Evolutionary conservation across 2,329 filamentous ascomycete genomes (phyloP), one percentile per base, ranked within the genome.

Genomic region (Colletotrichum sp.): DNA sequence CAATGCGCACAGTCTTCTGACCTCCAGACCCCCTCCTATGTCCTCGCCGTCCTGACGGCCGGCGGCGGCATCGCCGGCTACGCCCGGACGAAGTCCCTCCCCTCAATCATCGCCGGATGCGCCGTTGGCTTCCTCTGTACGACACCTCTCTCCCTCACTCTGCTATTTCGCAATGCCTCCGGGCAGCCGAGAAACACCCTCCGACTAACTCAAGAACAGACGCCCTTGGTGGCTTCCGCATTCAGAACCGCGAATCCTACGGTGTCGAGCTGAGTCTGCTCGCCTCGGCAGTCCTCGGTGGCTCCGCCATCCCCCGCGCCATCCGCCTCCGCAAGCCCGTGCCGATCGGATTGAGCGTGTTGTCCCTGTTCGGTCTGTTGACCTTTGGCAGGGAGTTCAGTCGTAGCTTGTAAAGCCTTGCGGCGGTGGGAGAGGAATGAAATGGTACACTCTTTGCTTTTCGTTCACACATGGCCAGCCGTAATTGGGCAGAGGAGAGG

Each of bases 191-290:
- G n/a, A 48, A n/a, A 5, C 5, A 36, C n/a, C 26, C 36, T 6
- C n/a, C 36, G 8, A 24, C 60, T 72, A 38, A 72, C 58, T 30
- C 5, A 26, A 8, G 2, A 61, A 26, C 77, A 92, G 90, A 99
- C 85, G 93, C 92, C 28, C 88, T 98, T 58, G 95, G 95, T 78
- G 96, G 94, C 78, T 93, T 94, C 82, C 94, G 96, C 75, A 93
- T 98, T 78, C 93, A 94, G 80, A 93, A 92, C 80, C 88, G 90
- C 77, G 90, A 95, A 83, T 84, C 94, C 5, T 98, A 97, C 84
- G 97, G 96, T 77, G 87, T 98, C 79, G 97, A 99, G 86, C 88
- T 98, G 58, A 95, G 94, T n/a, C 90, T 99, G 12, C 88, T 98
- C 58, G 97, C 97, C 6, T 98, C 95, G 1, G 81, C 95, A n/a